Percentiles rank a stretch among this genome's conserved stretches.
Conservation (phyloP, 306 rosid genomes). For the Astragalus glycyphyllos region DNA sequence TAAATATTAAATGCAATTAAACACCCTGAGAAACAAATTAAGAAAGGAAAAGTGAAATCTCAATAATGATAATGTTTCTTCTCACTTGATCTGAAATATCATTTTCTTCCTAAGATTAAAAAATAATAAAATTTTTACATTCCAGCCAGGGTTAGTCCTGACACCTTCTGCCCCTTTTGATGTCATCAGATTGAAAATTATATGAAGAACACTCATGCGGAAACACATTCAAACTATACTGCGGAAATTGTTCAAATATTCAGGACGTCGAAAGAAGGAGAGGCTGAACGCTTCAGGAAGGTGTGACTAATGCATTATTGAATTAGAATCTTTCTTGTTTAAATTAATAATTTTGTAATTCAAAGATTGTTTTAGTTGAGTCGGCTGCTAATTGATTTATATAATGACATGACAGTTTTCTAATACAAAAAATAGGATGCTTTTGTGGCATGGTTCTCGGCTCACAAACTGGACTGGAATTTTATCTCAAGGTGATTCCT, state of each 20-base stretch:
- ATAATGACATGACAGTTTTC: conserved; percentile 58
- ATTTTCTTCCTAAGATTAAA: conserved; percentile 6
- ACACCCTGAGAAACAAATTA: background rate
- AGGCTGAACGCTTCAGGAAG: conserved; percentile 77
- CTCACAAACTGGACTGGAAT: conserved; percentile 98
- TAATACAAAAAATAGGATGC: conserved; percentile 75
- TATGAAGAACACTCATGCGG: conserved; percentile 82
- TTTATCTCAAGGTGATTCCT: conserved; percentile 86
- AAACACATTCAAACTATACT: conserved; percentile 81
- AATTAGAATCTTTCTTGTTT: conserved; percentile 15
- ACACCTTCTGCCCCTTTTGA: conserved; percentile 14
- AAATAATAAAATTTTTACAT: background rate
- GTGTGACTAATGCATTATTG: conserved; percentile 55
- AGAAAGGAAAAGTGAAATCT: conserved; percentile 23
- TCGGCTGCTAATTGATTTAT: conserved; percentile 25
- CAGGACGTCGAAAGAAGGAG: conserved; percentile 68
- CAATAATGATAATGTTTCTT: conserved; percentile 8
- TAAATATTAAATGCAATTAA: conserved; percentile 22
- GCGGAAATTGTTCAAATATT: conserved; percentile 79
- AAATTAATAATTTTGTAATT: conserved; percentile 30
- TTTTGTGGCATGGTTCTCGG: conserved; percentile 97
- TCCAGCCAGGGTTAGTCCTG: conserved; percentile 30
- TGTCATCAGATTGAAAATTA: conserved; percentile 75
- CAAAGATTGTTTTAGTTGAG: conserved; percentile 1
- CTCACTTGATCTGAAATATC: conserved; percentile 23